A percentile compares a stretch with the other conserved stretches of the same genome.
phyloP scores from a whole-genome alignment of 2,329 filamentous ascomycete genomes.

The Colletotrichum shisoi region DNA sequence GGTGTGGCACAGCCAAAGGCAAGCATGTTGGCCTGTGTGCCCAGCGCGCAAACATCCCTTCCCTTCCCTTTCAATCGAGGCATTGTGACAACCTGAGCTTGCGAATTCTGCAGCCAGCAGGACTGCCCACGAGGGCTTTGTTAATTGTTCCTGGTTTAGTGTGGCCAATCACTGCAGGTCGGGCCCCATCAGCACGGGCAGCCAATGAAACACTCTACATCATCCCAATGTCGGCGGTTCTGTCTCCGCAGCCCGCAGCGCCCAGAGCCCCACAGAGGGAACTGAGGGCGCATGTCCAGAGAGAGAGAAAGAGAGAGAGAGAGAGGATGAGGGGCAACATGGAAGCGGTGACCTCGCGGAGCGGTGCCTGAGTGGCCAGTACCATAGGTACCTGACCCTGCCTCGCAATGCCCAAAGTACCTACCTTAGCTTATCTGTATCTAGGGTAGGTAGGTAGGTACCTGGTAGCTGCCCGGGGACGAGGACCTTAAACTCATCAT shows the following conservation, averaged over 20 bases:
- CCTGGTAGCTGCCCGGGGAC: neutral
- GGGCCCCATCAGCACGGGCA: neutral
- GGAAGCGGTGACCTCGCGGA: conserved; percentile 34
- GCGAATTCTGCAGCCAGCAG: neutral
- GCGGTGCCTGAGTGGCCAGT: conserved; percentile 5
- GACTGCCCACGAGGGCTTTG: conserved; percentile 18
- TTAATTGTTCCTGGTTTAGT: conserved; percentile 37
- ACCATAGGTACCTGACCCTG: neutral
- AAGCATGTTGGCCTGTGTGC: neutral
- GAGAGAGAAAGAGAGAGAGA: neutral
- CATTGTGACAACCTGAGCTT: neutral
- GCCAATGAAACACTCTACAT: conserved; percentile 14
- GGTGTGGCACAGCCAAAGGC: neutral
- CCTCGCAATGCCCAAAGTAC: neutral
- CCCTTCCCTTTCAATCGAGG: neutral
- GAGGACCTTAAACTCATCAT: conserved; percentile 10
- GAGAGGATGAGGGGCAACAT: conserved; percentile 34
- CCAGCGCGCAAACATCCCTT: neutral
- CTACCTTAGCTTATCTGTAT: too few relatives aligned
- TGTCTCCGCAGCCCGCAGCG: conserved; percentile 18
- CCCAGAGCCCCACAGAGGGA: conserved; percentile 5
- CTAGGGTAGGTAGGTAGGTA: too few relatives aligned
- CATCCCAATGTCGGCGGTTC: conserved; percentile 11
- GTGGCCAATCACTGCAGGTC: conserved; percentile 36
- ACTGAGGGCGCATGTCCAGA: too few relatives aligned